A percentile compares a stretch with the other conserved stretches of the same genome.
phyloP scores from a whole-genome alignment of 352 stramenopile genomes.

The Phytophthora aleatoria region DNA sequence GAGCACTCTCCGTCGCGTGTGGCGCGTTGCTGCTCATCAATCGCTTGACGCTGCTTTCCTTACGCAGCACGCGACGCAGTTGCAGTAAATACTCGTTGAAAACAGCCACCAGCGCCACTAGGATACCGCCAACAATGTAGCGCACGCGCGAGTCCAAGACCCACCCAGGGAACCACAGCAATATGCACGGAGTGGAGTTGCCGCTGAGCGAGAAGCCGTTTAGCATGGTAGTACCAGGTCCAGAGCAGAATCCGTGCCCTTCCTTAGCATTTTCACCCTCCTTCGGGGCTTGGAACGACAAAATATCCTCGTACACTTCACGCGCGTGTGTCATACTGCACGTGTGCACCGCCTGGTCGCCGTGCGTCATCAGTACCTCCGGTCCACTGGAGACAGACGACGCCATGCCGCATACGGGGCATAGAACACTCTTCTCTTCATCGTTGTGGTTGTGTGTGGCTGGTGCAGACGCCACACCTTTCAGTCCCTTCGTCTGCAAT shows the following conservation, averaged over 20 bases:
- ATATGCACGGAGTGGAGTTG: constrained; percentile 52
- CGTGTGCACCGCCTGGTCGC: constrained; percentile 65
- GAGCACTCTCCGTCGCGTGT: constrained; percentile 37
- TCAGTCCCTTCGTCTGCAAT: constrained; percentile 43
- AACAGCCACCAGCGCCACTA: constrained; percentile 59
- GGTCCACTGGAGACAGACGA: constrained; percentile 49
- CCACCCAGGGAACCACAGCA: constrained; percentile 82
- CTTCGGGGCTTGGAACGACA: constrained; percentile 40
- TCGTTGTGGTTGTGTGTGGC: constrained; percentile 4
- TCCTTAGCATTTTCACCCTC: constrained; percentile 8
- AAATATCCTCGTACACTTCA: constrained; percentile 58
- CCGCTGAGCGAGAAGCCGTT: constrained; percentile 66
- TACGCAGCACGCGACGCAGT: constrained; percentile 64
- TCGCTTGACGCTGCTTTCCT: constrained; percentile 64
- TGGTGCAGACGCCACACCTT: constrained; percentile 42
- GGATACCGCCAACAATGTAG: constrained; percentile 57
- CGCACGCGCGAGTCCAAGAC: constrained; percentile 57
- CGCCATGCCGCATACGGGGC: constrained; percentile 77
- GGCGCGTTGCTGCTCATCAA: constrained; percentile 18
- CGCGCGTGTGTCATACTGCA: constrained; percentile 76
- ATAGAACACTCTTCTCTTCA: constrained; percentile 38
- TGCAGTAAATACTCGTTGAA: constrained; percentile 82
- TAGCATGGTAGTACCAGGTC: constrained; percentile 73
- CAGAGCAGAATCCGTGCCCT: constrained; percentile 51
- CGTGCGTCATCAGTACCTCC: constrained; percentile 58